phyloP scores from a whole-genome alignment of 139 green algal genomes.

The Micractinium sp. region DNA sequence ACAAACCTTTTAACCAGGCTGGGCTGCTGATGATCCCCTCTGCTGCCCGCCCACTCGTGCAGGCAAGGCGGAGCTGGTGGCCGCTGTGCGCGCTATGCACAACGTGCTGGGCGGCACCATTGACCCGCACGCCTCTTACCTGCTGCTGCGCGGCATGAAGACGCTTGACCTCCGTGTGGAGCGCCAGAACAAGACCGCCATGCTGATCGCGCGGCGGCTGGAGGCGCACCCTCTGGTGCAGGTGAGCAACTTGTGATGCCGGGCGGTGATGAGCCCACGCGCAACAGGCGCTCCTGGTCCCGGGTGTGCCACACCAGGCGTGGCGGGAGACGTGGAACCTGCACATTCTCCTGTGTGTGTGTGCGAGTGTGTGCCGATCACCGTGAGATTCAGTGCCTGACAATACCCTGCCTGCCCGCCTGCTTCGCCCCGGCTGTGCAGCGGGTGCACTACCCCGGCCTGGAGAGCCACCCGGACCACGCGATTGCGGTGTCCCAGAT shows the following conservation, averaged over 20 bases:
- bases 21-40: no score
- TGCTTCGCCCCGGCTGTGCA: constrained; percentile 38
- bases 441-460: constrained; percentile 83
- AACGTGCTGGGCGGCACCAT: constrained; percentile 98
- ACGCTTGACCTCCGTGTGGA: constrained; percentile 94
- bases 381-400: no score
- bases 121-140: constrained; percentile 95
- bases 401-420: not conserved
- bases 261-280: no score
- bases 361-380: no score
- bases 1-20: no score
- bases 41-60: not conserved
- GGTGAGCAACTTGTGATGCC: constrained; percentile 29
- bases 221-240: constrained; percentile 82
- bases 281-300: no score
- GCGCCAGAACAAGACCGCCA: constrained; percentile 77
- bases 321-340: no score
- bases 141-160: constrained; percentile 97
- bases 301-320: no score
- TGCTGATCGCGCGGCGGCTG: constrained; percentile 79
- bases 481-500: constrained; percentile 94
- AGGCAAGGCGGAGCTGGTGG: constrained; percentile 78
- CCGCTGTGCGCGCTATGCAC: constrained; percentile 89
- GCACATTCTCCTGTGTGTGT: no score
- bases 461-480: constrained; percentile 93